Percentiles rank a stretch among this genome's conserved stretches.
Conservation (phyloP, 768 basidiomycete genomes). For the Rhodotorula taiwanensis region DNA sequence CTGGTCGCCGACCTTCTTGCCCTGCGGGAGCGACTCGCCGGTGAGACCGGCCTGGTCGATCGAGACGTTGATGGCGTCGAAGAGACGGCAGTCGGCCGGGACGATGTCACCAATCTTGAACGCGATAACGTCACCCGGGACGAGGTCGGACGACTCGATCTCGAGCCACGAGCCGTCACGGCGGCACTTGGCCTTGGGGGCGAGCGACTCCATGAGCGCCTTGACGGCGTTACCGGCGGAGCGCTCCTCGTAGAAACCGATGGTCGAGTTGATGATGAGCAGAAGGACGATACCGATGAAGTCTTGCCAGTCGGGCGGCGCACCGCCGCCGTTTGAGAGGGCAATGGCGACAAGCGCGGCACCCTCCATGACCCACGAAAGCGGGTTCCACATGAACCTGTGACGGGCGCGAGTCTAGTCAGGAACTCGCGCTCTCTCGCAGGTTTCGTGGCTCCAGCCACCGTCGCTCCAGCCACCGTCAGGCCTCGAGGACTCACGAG, state of each 20-base stretch:
- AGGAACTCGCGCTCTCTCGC: neutral
- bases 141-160: conserved; percentile 80
- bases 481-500: conserved; percentile 44
- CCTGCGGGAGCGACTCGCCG: conserved; percentile 87
- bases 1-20: conserved; percentile 89
- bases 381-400: conserved; percentile 97
- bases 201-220: conserved; percentile 98
- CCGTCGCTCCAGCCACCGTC: conserved; percentile 54
- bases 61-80: conserved; percentile 92
- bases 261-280: conserved; percentile 81
- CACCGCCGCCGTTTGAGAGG: conserved; percentile 80
- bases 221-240: conserved; percentile 98
- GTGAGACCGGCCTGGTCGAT: conserved; percentile 98
- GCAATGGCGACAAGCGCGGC: conserved; percentile 81
- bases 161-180: conserved; percentile 78
- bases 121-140: conserved; percentile 90
- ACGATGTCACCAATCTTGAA: conserved; percentile 99
- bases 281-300: conserved; percentile 92
- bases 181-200: conserved; percentile 91
- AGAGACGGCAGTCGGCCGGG: conserved; percentile 93
- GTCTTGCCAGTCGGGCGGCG: conserved; percentile 92
- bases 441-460: conserved; percentile 45
- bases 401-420: neutral
- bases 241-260: conserved; percentile 97
- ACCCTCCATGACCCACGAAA: conserved; percentile 99